Evolutionary conservation across 768 basidiomycete species (phyloP), one percentile per base, ranked within the genome.

Genomic region (Boletus reticulatus): DNA sequence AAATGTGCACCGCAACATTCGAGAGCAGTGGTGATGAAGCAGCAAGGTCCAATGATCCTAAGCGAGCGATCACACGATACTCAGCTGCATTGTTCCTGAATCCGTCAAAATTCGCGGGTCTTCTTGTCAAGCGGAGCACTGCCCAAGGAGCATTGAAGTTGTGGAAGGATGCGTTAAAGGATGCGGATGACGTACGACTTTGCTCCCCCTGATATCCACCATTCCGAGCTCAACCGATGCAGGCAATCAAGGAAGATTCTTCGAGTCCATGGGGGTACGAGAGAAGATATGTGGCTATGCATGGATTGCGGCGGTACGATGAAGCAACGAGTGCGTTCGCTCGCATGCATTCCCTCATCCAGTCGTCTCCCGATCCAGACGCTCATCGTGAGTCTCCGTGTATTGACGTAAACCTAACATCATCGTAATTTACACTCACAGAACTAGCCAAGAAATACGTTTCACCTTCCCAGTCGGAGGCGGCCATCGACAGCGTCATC

Each of bases 81-180:
- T 29, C 29, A 9, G 29, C 29, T 29, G 29, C 29, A 10, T 29
- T 29, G 29, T 29, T 29, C 29, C 29, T 29, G 29, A 29, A 29
- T 8, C 9, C 29, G 29, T 29, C 29, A 29, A 29, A 29, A 29
- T 29, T 8, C 8, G 29, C 9, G 8, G 29, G 29, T 29, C 29
- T 36, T 4, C 34, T 36, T 14, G 34, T 36, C 34, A 36, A 36
- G 14, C 34, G 34, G 14, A 36, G 34, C 34, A 36, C 11, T 13
- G 34, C 13, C 11, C 34, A 13, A 12, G 34, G 34, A 36, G 14
- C 14, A 14, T 6, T 36, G 11, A 6, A 16, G 13, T 22, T 16
- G 7, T 61, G 62, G 53, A 54, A 53, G 3, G 60, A 56, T 17
- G 54, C 60, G 3, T n/a, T 65, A 41, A 37, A 44, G 4, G 63